Evolutionary conservation across 805 yeast species (phyloP).

Genomic region (Candida silvatica): DNA sequence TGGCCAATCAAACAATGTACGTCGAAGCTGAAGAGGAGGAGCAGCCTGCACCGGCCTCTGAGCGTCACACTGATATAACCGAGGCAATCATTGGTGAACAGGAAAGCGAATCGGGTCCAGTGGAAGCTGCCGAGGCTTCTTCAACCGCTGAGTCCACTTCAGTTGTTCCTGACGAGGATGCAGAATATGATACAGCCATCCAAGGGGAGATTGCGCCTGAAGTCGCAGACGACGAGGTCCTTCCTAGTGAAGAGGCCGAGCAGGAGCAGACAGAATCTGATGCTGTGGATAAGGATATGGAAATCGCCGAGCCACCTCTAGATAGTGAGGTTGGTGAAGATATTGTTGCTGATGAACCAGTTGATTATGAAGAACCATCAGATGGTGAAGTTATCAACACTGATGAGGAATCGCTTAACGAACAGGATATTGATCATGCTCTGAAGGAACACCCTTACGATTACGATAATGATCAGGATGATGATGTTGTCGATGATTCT

Average conservation of each 20-base stretch:
- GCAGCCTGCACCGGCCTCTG: too few species aligned
- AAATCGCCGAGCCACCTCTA: not conserved
- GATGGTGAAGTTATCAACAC: slow-evolving; percentile 7
- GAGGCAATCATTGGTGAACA: too few species aligned
- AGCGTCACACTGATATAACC: too few species aligned
- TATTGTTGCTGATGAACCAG: slow-evolving; percentile 2
- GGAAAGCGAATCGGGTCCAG: too few species aligned
- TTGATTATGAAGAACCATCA: slow-evolving; percentile 5
- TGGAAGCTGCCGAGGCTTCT: too few species aligned
- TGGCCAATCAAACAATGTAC: slow-evolving; percentile 19
- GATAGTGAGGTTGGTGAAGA: slow-evolving; percentile 3
- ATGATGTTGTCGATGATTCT: not conserved
- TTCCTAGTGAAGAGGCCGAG: too few species aligned
- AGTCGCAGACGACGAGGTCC: too few species aligned
- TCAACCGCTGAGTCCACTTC: too few species aligned
- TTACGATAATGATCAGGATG: slow-evolving; percentile 1
- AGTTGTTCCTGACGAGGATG: too few species aligned
- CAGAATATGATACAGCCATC: too few species aligned
- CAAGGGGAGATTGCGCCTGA: too few species aligned
- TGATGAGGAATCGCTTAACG: slow-evolving; percentile 5
- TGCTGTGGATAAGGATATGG: not conserved
- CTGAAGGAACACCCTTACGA: slow-evolving; percentile 5
- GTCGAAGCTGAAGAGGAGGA: slow-evolving; percentile 10
- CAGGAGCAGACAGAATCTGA: not conserved
- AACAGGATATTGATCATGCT: slow-evolving; percentile 3